These are phyloP conservation scores for Scenedesmus sp. DNA, from an alignment of 163 green algal genomes.

Conservation along the genomic window DNA sequence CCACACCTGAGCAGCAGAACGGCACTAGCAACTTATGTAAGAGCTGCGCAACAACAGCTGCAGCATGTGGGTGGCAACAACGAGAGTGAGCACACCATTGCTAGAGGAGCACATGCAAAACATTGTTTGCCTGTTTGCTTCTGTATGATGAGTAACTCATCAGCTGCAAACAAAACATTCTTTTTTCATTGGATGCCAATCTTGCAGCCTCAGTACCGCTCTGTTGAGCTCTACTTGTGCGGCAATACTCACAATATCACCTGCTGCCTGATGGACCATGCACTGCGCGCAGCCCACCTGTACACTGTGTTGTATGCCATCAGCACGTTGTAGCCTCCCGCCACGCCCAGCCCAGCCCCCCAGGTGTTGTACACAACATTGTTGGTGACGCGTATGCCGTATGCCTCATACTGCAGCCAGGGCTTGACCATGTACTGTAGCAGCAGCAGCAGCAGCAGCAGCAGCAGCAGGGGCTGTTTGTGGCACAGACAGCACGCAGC, in stretches of 20 bases:
- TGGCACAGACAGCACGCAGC: too few species aligned
- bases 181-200: too few species aligned
- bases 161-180: too few species aligned
- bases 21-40: neutral
- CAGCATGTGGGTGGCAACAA: too few species aligned
- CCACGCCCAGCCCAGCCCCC: slow-evolving; percentile 54
- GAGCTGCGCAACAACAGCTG: neutral
- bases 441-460: neutral
- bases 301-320: slow-evolving; percentile 53
- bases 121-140: too few species aligned
- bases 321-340: slow-evolving; percentile 42
- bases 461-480: neutral
- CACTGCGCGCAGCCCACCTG: neutral
- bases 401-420: slow-evolving; percentile 53
- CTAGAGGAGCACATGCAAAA: too few species aligned
- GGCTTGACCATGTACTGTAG: slow-evolving; percentile 42
- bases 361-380: slow-evolving; percentile 48
- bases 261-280: too few species aligned
- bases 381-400: slow-evolving; percentile 41
- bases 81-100: too few species aligned
- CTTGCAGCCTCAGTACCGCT: too few species aligned
- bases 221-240: too few species aligned
- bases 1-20: neutral
- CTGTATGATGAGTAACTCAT: too few species aligned
- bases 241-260: too few species aligned